Evolutionary conservation across 768 basidiomycete genomes (phyloP).

Genomic region (Naganishia antarctica): DNA sequence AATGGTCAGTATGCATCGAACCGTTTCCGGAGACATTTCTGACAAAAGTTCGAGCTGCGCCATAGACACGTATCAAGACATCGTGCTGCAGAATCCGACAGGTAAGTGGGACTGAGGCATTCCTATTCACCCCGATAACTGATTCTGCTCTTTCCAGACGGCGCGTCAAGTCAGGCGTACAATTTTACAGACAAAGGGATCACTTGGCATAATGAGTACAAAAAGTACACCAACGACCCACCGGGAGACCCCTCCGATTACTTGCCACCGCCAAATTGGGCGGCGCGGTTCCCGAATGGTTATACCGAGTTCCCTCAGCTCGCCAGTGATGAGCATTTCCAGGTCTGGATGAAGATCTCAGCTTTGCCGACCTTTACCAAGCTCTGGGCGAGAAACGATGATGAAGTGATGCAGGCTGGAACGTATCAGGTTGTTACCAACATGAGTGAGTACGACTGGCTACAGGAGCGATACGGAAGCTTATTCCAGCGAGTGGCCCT

Average conservation of each 20-base stretch:
- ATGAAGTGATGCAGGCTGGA: conserved; percentile 65
- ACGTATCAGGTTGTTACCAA: conserved; percentile 69
- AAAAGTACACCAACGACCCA: conserved; percentile 73
- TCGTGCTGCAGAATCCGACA: conserved; percentile 58
- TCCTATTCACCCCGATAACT: not conserved
- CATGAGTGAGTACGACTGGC: conserved; percentile 63
- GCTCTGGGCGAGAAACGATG: conserved; percentile 85
- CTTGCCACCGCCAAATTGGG: conserved; percentile 93
- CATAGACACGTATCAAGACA: conserved; percentile 72
- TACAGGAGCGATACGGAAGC: not conserved
- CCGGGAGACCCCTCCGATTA: conserved; percentile 63
- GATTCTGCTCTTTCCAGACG: conserved; percentile 31
- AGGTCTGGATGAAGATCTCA: conserved; percentile 99
- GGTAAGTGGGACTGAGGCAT: conserved; percentile 46
- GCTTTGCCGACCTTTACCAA: conserved; percentile 96
- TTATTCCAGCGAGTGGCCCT: not conserved
- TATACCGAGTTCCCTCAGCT: conserved; percentile 78
- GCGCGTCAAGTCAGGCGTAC: conserved; percentile 54
- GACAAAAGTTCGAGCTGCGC: no score
- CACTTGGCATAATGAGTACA: conserved; percentile 90
- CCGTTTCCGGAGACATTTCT: not conserved
- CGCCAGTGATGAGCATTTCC: conserved; percentile 78
- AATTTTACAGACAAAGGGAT: conserved; percentile 72
- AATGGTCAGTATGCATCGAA: conserved; percentile 60
- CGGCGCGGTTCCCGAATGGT: conserved; percentile 62